These are phyloP conservation scores for Begonia peltatifolia DNA, from an alignment of 306 rosid genomes.

Conservation along the genomic window DNA sequence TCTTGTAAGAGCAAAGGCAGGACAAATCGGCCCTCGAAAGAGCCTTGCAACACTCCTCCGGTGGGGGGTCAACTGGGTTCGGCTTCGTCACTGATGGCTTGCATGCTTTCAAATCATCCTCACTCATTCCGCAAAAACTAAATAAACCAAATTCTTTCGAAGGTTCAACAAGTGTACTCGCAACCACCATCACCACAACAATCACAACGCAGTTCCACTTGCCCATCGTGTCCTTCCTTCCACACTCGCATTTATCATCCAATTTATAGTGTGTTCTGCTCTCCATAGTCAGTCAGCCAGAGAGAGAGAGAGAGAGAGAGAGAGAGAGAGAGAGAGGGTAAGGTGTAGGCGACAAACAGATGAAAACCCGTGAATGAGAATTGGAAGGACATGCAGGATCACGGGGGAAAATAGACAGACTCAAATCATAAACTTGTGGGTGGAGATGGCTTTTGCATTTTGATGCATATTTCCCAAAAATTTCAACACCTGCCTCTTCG, in stretches of 20 bases:
- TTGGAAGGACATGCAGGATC: constrained; percentile 13
- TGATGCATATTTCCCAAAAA: no score
- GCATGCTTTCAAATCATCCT: constrained; percentile 36
- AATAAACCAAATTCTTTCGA: constrained; percentile 12
- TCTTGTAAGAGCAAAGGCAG: constrained; percentile 58
- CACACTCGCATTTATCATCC: not conserved
- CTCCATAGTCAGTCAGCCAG: constrained; percentile 6
- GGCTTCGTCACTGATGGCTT: constrained; percentile 53
- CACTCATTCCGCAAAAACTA: constrained; percentile 30
- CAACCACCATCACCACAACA: constrained; percentile 4
- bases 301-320: not conserved
- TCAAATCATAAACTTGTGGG: no score
- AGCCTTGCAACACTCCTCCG: constrained; percentile 32
- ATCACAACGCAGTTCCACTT: constrained; percentile 3
- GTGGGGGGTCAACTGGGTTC: constrained; percentile 28
- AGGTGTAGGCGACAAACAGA: constrained; percentile 10
- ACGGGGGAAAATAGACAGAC: no score
- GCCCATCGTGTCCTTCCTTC: constrained; percentile 6
- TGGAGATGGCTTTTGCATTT: no score
- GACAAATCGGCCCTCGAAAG: constrained; percentile 37
- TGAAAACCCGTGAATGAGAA: constrained; percentile 21
- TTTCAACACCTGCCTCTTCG: no score
- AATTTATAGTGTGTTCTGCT: not conserved
- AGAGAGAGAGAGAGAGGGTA: not conserved
- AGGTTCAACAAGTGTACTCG: constrained; percentile 5